Evolutionary conservation across 306 rosid species (phyloP).

Genomic region (Vicia sativa): DNA sequence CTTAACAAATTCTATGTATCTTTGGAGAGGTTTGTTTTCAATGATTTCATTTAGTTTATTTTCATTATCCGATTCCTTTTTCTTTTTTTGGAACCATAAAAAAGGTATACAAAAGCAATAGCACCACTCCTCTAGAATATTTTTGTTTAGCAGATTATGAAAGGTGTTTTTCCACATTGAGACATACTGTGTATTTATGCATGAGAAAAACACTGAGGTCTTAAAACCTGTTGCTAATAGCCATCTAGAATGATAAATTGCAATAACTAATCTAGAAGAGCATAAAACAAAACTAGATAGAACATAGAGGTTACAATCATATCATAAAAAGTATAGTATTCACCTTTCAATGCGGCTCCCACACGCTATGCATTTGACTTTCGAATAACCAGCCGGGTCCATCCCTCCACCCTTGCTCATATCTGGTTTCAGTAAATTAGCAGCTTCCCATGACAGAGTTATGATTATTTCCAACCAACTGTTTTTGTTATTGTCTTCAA

Average conservation of each 20-base stretch:
- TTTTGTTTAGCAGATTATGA: neutral
- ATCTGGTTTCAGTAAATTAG: slow-evolving; percentile 90
- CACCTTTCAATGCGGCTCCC: slow-evolving; percentile 79
- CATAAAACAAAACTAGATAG: slow-evolving; percentile 12
- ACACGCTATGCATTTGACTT: slow-evolving; percentile 89
- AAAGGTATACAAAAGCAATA: slow-evolving; percentile 8
- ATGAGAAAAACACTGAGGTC: slow-evolving; percentile 11
- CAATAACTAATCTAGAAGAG: slow-evolving; percentile 35
- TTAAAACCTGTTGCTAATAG: slow-evolving; percentile 17
- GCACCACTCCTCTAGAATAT: slow-evolving; percentile 5
- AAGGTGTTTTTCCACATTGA: neutral
- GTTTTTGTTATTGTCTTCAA: slow-evolving; percentile 59
- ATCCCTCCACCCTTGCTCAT: slow-evolving; percentile 90
- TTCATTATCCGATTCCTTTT: slow-evolving; percentile 5
- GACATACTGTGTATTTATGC: slow-evolving; percentile 12
- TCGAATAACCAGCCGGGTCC: slow-evolving; percentile 96
- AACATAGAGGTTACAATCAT: slow-evolving; percentile 27
- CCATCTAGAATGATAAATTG: slow-evolving; percentile 27
- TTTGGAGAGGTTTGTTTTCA: too few species aligned
- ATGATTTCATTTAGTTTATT: too few species aligned
- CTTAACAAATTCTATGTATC: slow-evolving; percentile 11
- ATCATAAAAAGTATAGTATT: slow-evolving; percentile 27
- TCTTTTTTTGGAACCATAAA: slow-evolving; percentile 15
- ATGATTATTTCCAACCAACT: slow-evolving; percentile 93
- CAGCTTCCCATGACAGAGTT: slow-evolving; percentile 94